Evolutionary conservation across 345 rosid genomes (phyloP).

Genomic region (Gossypium herbaceum): DNA sequence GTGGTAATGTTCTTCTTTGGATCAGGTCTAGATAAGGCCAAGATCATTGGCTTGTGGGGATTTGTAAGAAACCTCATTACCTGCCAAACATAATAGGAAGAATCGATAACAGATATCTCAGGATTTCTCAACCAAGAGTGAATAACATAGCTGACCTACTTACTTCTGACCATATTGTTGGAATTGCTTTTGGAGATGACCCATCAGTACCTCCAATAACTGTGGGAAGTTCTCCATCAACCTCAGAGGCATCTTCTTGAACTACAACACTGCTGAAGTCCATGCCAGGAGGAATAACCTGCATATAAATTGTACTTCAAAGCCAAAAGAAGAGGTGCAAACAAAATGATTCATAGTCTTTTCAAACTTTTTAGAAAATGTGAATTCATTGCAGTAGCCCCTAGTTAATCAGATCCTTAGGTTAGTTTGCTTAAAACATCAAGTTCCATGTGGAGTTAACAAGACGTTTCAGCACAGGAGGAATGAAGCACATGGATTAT

Average conservation of each 20-base stretch:
- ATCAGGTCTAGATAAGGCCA: slow-evolving; percentile 95
- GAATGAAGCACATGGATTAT: neutral
- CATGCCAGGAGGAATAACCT: slow-evolving; percentile 99
- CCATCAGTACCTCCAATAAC: slow-evolving; percentile 61
- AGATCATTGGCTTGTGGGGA: slow-evolving; percentile 93
- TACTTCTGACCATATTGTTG: slow-evolving; percentile 91
- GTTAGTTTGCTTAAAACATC: neutral
- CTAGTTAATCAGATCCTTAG: neutral
- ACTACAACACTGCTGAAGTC: slow-evolving; percentile 87
- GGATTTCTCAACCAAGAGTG: neutral
- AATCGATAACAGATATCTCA: slow-evolving; percentile 1
- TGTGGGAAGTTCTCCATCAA: slow-evolving; percentile 66
- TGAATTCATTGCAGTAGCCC: neutral
- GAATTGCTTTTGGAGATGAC: slow-evolving; percentile 82
- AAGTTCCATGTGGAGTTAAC: neutral
- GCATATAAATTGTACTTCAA: slow-evolving; percentile 15
- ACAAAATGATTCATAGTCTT: neutral
- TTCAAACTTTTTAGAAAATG: neutral
- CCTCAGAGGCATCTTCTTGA: slow-evolving; percentile 84
- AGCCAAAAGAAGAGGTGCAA: slow-evolving; percentile 7
- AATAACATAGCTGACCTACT: slow-evolving; percentile 25
- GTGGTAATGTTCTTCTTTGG: slow-evolving; percentile 97
- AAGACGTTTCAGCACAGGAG: neutral
- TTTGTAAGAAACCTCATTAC: slow-evolving; percentile 89
- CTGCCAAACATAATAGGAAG: slow-evolving; percentile 30